Conservation (phyloP, 441 rosid genomes). For the Geranium incanum region DNA sequence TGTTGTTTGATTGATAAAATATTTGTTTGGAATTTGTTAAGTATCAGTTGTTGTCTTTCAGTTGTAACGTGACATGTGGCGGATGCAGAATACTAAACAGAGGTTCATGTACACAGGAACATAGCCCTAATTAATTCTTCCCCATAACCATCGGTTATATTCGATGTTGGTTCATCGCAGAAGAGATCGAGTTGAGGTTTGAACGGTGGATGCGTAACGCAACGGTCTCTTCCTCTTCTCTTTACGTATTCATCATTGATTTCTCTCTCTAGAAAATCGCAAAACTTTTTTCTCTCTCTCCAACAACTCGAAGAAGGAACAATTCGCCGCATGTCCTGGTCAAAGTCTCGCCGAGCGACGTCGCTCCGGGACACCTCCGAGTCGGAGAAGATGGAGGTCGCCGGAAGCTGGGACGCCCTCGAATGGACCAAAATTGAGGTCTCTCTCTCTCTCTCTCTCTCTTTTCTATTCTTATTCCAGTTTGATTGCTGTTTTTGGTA, state of each 20-base stretch:
- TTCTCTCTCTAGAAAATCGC: no score
- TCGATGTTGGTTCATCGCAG: neutral
- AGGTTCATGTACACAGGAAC: neutral
- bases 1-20: no score
- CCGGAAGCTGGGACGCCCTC: slow-evolving; percentile 76
- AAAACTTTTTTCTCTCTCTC: no score
- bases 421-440: slow-evolving; percentile 89
- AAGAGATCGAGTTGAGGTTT: neutral
- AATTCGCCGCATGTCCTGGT: slow-evolving; percentile 37
- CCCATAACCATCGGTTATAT: neutral
- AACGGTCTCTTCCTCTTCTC: neutral
- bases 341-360: slow-evolving; percentile 40
- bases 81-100: neutral
- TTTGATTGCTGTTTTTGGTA: neutral
- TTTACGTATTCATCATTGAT: no score
- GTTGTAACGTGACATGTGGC: neutral
- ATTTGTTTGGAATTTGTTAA: no score
- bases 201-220: slow-evolving; percentile 1
- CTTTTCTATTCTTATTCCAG: slow-evolving; percentile 14
- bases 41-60: neutral
- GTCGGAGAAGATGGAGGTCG: slow-evolving; percentile 60
- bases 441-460: slow-evolving; percentile 3
- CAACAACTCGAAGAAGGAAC: slow-evolving; percentile 9
- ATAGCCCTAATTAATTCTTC: neutral
- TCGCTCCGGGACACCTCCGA: slow-evolving; percentile 45